Evolutionary conservation across 306 rosid genomes (phyloP).

Genomic region (Psophocarpus tetragonolobus): DNA sequence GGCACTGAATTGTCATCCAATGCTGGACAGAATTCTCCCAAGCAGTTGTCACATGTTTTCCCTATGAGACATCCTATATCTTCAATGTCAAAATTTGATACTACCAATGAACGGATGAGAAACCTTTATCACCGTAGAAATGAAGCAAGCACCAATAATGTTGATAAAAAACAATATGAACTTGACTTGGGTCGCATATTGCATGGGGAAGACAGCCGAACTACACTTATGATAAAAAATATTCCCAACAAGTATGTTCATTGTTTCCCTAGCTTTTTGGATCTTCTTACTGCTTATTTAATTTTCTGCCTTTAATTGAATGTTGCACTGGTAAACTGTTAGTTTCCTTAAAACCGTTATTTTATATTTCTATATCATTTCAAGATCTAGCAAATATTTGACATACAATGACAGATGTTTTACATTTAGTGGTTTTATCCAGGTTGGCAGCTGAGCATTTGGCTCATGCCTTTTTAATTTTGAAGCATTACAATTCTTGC

Average conservation of each 20-base stretch:
- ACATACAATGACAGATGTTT: background rate
- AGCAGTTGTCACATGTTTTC: slow-evolving; percentile 52
- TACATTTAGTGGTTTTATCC: background rate
- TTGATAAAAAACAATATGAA: slow-evolving; percentile 66
- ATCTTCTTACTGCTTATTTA: background rate
- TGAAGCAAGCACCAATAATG: slow-evolving; percentile 56
- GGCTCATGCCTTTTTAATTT: background rate
- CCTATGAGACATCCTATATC: slow-evolving; percentile 57
- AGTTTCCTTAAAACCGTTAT: background rate
- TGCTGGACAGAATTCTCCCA: slow-evolving; percentile 56
- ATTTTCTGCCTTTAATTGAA: background rate
- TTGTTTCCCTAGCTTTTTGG: background rate
- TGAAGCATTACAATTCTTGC: background rate
- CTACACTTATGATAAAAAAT: slow-evolving; percentile 77
- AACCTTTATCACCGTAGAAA: slow-evolving; percentile 59
- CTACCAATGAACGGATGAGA: slow-evolving; percentile 57
- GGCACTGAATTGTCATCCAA: slow-evolving; percentile 47
- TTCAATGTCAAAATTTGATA: slow-evolving; percentile 58
- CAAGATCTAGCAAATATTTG: background rate
- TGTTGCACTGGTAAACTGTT: background rate
- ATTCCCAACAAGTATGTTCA: slow-evolving; percentile 72
- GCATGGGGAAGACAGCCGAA: slow-evolving; percentile 64
- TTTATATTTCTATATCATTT: slow-evolving; percentile 13
- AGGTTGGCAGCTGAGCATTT: slow-evolving; percentile 12
- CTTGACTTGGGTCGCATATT: slow-evolving; percentile 64